Evolutionary conservation across 2,329 filamentous ascomycete genomes (phyloP).

Genomic region (Lasiodiplodia gonubiensis): DNA sequence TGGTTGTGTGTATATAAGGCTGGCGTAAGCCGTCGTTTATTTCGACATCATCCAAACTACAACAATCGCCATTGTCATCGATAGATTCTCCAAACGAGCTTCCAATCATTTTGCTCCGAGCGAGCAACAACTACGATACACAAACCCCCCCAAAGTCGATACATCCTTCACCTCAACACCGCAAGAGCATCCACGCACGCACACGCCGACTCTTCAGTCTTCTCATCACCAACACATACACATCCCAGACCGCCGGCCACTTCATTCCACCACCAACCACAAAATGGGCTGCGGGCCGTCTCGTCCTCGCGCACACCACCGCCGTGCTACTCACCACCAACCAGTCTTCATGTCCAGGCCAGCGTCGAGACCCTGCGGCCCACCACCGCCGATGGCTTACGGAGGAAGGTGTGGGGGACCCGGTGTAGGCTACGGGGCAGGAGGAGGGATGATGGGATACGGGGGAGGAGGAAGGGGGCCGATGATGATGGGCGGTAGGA

Average conservation of each 20-base stretch:
- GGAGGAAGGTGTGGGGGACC: constrained; percentile 9
- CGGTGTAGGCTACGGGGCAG: neutral
- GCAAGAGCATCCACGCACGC: too few relatives aligned
- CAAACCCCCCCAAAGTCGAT: too few relatives aligned
- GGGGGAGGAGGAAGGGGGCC: neutral
- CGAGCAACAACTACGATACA: too few relatives aligned
- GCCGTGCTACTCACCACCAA: neutral
- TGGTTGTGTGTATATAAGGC: too few relatives aligned
- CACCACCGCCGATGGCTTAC: neutral
- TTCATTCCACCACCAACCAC: neutral
- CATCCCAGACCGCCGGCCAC: neutral
- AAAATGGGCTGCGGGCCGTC: constrained; percentile 18
- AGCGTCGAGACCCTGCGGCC: neutral
- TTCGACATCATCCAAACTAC: too few relatives aligned
- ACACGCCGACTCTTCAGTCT: too few relatives aligned
- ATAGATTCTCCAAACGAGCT: too few relatives aligned
- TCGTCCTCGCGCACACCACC: neutral
- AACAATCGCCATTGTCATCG: too few relatives aligned
- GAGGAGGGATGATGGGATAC: neutral
- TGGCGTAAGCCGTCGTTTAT: too few relatives aligned
- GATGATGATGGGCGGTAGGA: neutral
- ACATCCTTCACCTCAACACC: too few relatives aligned
- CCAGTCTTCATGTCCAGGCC: neutral
- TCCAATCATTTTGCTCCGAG: too few relatives aligned
- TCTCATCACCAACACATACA: neutral